These are phyloP conservation scores for Physcomitrellopsis africana DNA, from an alignment of 225 moss, liverwort and hornwort genomes.

Conservation along the genomic window DNA sequence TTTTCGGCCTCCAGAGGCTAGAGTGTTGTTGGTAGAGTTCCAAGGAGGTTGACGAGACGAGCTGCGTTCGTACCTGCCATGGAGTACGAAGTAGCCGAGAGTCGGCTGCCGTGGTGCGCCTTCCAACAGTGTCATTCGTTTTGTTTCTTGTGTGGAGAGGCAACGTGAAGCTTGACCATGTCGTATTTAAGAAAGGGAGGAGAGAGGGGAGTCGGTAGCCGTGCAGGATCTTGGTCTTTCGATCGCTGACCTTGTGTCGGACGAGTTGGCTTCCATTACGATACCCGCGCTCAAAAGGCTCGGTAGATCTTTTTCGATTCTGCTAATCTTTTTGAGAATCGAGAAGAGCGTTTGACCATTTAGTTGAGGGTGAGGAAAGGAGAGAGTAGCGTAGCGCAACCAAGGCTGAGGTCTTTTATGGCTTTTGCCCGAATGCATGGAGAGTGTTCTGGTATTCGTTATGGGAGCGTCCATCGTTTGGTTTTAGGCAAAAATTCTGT, in stretches of 20 bases:
- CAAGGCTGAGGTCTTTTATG: slow-evolving; percentile 50
- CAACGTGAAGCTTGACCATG: too few relatives aligned
- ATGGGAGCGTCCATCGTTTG: slow-evolving; percentile 59
- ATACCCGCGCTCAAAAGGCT: neutral
- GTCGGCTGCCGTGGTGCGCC: too few relatives aligned
- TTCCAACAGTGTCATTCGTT: too few relatives aligned
- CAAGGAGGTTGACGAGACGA: too few relatives aligned
- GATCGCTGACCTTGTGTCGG: neutral
- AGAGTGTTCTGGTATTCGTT: slow-evolving; percentile 60
- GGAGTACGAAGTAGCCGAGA: too few relatives aligned
- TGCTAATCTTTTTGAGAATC: neutral
- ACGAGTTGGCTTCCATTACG: neutral
- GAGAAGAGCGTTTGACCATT: neutral
- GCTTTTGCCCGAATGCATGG: slow-evolving; percentile 50
- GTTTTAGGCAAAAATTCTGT: slow-evolving; percentile 59
- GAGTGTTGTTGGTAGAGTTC: too few relatives aligned
- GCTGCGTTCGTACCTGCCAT: too few relatives aligned
- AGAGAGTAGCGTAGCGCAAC: slow-evolving; percentile 27
- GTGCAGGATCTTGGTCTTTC: too few relatives aligned
- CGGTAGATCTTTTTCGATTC: neutral
- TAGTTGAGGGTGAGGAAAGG: neutral
- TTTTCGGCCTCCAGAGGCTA: too few relatives aligned
- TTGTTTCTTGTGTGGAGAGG: too few relatives aligned
- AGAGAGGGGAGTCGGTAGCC: too few relatives aligned
- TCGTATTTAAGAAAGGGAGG: too few relatives aligned